These are phyloP conservation scores for Zygosaccharomyces bailii DNA, from an alignment of 805 yeast genomes.

Conservation along the genomic window DNA sequence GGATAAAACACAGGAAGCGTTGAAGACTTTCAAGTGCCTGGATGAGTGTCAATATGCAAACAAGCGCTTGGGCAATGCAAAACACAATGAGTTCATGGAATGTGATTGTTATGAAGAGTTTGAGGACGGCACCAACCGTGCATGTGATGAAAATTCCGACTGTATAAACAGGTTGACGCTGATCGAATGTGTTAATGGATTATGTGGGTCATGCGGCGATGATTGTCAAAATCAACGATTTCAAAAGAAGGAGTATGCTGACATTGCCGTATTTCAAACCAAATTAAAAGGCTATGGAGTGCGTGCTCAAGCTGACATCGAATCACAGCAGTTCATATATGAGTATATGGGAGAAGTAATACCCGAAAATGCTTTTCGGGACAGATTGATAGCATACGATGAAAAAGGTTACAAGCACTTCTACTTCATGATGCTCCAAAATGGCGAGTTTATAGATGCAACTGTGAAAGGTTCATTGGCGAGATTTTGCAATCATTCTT, in stretches of 20 bases:
- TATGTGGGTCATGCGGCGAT: slow-evolving; percentile 64
- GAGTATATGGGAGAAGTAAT: slow-evolving; percentile 95
- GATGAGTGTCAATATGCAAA: slow-evolving; percentile 59
- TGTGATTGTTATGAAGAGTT: slow-evolving; percentile 76
- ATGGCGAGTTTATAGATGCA: slow-evolving; percentile 92
- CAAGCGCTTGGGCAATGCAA: slow-evolving; percentile 63
- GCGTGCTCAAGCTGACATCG: slow-evolving; percentile 58
- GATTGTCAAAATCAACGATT: slow-evolving; percentile 86
- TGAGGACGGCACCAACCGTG: slow-evolving; percentile 46
- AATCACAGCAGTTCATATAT: slow-evolving; percentile 69
- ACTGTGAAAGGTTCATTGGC: slow-evolving; percentile 85
- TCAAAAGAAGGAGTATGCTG: slow-evolving; percentile 70
- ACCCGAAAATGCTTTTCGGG: slow-evolving; percentile 70
- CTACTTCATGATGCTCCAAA: slow-evolving; percentile 93
- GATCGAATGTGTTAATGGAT: slow-evolving; percentile 79
- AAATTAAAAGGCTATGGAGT: slow-evolving; percentile 88
- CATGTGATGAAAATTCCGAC: slow-evolving; percentile 82
- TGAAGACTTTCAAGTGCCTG: slow-evolving; percentile 51
- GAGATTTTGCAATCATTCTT: slow-evolving; percentile 91
- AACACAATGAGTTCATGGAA: slow-evolving; percentile 72
- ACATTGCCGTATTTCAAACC: slow-evolving; percentile 78
- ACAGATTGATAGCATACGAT: slow-evolving; percentile 73
- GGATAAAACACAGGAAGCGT: slow-evolving; percentile 69
- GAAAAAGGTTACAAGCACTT: slow-evolving; percentile 69
- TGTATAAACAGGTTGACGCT: slow-evolving; percentile 91